Percentiles rank a stretch among this genome's conserved stretches.
These are phyloP conservation scores for Ilex aquifolium DNA, from an alignment of 257 asterid species.

Conservation along the genomic window DNA sequence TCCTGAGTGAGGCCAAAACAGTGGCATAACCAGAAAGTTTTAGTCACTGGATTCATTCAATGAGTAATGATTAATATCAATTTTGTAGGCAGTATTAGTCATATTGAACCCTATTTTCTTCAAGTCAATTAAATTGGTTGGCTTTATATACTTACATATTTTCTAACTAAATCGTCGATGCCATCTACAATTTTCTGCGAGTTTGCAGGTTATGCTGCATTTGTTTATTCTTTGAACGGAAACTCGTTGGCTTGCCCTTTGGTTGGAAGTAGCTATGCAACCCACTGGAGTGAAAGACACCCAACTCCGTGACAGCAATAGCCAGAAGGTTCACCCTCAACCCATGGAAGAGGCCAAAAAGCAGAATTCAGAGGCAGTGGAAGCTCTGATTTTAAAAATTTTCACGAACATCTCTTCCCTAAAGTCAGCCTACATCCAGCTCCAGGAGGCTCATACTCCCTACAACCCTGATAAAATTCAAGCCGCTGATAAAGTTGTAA, in stretches of 20 bases:
- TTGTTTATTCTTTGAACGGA: conserved; percentile 20
- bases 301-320: conserved; percentile 91
- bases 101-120: too few relatives aligned
- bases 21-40: too few relatives aligned
- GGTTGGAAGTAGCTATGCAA: conserved; percentile 86
- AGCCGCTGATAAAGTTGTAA: conserved; percentile 94
- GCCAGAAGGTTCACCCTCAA: conserved; percentile 98
- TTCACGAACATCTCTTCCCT: conserved; percentile 84
- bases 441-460: conserved; percentile 94
- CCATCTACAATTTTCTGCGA: too few relatives aligned
- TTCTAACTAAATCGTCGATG: too few relatives aligned
- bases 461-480: conserved; percentile 96
- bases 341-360: conserved; percentile 92
- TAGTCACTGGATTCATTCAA: too few relatives aligned
- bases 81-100: too few relatives aligned
- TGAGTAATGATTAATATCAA: too few relatives aligned
- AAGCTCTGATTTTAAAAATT: conserved; percentile 73
- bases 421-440: conserved; percentile 90
- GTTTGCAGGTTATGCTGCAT: conserved; percentile 24
- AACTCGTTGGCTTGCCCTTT: conserved; percentile 21
- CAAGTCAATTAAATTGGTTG: too few relatives aligned
- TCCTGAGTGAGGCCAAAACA: too few relatives aligned
- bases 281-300: conserved; percentile 78
- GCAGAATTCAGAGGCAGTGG: conserved; percentile 91
- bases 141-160: too few relatives aligned